Evolutionary conservation across 73 alveolate genomes (phyloP).

Genomic region (Urostyla sp.): DNA sequence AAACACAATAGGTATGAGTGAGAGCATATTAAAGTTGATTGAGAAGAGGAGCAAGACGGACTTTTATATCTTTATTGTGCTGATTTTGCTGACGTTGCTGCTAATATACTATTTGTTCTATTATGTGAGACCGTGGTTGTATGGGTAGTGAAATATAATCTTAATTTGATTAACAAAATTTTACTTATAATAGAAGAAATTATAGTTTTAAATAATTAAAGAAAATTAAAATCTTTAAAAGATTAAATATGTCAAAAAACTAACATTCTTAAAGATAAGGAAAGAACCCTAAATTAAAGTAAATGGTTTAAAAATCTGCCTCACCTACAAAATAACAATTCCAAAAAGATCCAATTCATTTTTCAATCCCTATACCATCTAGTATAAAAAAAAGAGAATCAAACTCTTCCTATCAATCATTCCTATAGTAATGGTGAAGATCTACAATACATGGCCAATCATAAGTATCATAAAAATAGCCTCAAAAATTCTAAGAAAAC

Average conservation of each 20-base stretch:
- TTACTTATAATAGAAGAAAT: neutral
- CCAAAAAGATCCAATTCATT: too few relatives aligned
- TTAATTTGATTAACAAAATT: neutral
- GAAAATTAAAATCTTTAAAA: neutral
- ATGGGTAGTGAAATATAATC: neutral
- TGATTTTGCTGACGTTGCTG: slow-evolving; percentile 21
- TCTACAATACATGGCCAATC: too few relatives aligned
- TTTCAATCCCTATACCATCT: neutral
- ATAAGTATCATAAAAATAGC: too few relatives aligned
- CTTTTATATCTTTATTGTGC: slow-evolving; percentile 12
- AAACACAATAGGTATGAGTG: slow-evolving; percentile 51
- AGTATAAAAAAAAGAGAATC: too few relatives aligned
- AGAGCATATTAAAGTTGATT: slow-evolving; percentile 26
- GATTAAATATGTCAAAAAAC: neutral
- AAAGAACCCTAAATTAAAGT: too few relatives aligned
- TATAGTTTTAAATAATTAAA: neutral
- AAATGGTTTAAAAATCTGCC: too few relatives aligned
- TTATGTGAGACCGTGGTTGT: slow-evolving; percentile 33
- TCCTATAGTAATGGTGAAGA: too few relatives aligned
- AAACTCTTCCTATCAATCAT: too few relatives aligned
- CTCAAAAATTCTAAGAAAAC: too few relatives aligned
- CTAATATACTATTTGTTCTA: slow-evolving; percentile 1
- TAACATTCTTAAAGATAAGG: neutral
- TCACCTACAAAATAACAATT: too few relatives aligned
- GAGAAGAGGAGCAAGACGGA: slow-evolving; percentile 53